Evolutionary conservation across 805 yeast genomes (phyloP).

Genomic region (Yarrowia keelungensis): DNA sequence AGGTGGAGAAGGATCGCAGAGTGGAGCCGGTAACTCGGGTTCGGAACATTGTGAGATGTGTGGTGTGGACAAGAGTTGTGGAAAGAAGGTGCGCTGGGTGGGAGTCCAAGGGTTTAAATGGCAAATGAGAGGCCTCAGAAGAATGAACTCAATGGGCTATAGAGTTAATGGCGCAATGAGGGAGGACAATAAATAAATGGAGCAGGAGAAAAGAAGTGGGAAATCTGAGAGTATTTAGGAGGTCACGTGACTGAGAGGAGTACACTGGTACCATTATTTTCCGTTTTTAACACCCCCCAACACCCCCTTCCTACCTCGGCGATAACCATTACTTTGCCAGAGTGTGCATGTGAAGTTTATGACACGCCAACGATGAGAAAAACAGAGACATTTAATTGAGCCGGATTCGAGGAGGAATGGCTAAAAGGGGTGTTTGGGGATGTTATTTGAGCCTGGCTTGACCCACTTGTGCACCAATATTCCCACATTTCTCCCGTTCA

Average conservation of each 20-base stretch:
- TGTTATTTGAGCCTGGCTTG: no score
- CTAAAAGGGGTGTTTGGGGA: neutral
- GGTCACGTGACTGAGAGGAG: no score
- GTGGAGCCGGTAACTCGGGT: conserved; percentile 34
- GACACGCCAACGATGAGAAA: neutral
- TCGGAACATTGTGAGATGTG: conserved; percentile 29
- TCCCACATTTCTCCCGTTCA: neutral
- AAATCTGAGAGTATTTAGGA: no score
- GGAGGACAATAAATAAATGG: neutral
- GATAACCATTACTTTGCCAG: neutral
- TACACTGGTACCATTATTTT: no score
- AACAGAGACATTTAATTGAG: conserved; percentile 26
- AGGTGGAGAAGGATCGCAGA: conserved; percentile 39
- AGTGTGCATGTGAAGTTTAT: conserved; percentile 20
- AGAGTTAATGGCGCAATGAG: conserved; percentile 18
- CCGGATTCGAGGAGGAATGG: neutral
- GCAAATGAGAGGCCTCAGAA: conserved; percentile 16
- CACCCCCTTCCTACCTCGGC: neutral
- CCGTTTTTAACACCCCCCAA: no score
- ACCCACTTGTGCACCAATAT: no score
- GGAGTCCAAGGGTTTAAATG: neutral
- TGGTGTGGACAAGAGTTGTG: neutral
- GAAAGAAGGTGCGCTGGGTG: neutral
- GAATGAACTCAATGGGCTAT: neutral
- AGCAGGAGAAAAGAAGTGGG: no score